phyloP scores from a whole-genome alignment of 1,284 basidiomycete genomes.

The Trichosporon sp. region DNA sequence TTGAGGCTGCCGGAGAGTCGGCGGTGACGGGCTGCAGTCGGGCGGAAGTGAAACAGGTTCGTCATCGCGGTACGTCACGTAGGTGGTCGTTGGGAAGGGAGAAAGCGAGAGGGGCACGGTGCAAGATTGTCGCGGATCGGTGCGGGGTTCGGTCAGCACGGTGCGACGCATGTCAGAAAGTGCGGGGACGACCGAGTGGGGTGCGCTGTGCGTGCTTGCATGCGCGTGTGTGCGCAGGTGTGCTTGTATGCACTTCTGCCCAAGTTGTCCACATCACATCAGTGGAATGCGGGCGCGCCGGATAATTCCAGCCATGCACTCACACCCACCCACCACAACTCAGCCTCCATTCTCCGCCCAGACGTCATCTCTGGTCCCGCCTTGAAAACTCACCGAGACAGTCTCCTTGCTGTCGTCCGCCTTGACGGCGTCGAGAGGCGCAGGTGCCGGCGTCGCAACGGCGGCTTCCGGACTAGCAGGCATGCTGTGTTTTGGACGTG shows the following conservation, averaged over 20 bases:
- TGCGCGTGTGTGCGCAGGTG: not conserved
- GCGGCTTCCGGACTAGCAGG: not conserved
- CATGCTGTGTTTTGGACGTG: not conserved
- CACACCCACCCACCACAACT: too few relatives aligned
- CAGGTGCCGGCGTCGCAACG: not conserved
- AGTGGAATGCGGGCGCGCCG: too few relatives aligned
- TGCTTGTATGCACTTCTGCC: too few relatives aligned
- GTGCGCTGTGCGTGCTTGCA: not conserved
- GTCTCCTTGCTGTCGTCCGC: not conserved
- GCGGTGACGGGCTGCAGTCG: not conserved
- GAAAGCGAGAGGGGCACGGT: not conserved
- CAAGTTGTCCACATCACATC: too few relatives aligned
- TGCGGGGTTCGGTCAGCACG: not conserved
- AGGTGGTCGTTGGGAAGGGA: not conserved
- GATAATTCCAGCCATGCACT: not conserved
- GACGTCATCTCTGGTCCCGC: not conserved
- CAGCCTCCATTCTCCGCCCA: not conserved
- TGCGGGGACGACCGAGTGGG: not conserved
- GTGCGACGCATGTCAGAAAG: not conserved
- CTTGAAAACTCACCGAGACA: not conserved
- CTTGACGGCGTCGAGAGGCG: not conserved
- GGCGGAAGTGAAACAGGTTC: too few relatives aligned
- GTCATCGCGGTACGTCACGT: not conserved
- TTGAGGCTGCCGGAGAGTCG: not conserved
- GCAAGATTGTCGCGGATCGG: not conserved